phyloP scores from a whole-genome alignment of 2,329 filamentous ascomycete genomes.

The Elsinoe perseae region DNA sequence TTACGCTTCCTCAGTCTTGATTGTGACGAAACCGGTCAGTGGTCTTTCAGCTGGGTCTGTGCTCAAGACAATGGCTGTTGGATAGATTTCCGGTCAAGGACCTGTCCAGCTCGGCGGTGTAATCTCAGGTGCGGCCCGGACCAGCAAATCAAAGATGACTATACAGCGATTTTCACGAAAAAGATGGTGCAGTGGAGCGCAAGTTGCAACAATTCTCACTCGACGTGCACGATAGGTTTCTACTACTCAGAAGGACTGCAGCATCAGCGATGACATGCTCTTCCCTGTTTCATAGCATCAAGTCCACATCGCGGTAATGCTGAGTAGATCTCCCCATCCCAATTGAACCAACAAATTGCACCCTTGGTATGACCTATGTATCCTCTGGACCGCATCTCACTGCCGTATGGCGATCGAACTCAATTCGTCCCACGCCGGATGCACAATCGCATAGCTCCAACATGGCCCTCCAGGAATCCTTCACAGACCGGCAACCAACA shows the following conservation, averaged over 20 bases:
- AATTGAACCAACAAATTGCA: neutral
- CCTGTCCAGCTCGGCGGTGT: neutral
- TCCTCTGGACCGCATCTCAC: neutral
- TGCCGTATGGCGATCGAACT: neutral
- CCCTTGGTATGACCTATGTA: neutral
- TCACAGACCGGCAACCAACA: neutral
- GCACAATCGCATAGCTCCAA: neutral
- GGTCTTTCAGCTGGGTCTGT: neutral
- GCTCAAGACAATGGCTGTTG: neutral
- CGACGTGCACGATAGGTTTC: neutral
- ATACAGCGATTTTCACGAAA: neutral
- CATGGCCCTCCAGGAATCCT: neutral
- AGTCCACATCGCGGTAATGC: neutral
- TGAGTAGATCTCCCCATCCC: neutral
- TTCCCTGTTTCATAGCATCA: neutral
- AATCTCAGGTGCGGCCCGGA: neutral
- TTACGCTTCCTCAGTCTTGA: neutral
- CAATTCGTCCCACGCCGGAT: neutral
- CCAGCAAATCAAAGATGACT: neutral
- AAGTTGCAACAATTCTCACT: neutral
- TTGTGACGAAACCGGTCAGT: neutral
- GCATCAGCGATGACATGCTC: neutral
- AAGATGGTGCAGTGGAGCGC: neutral
- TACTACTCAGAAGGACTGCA: neutral
- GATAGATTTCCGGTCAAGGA: neutral